phyloP scores from a whole-genome alignment of 768 basidiomycete species.

The Leccinum subgranulosum region DNA sequence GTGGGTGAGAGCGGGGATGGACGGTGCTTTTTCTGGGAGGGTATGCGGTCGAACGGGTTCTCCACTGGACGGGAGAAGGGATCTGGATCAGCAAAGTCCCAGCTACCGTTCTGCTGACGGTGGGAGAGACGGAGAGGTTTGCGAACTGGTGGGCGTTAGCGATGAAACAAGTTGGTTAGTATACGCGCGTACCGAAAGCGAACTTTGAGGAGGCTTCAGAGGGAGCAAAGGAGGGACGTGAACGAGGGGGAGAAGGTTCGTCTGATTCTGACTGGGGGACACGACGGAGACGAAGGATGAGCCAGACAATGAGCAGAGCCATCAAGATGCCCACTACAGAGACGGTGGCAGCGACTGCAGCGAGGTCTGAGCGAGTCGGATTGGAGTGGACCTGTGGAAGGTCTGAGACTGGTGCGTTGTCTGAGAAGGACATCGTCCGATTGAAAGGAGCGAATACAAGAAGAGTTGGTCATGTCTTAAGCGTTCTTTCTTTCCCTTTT shows the following conservation, averaged over 20 bases:
- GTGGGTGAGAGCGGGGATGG: constrained; percentile 11
- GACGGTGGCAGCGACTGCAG: constrained; percentile 26
- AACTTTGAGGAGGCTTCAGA: constrained; percentile 29
- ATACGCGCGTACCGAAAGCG: constrained; percentile 21
- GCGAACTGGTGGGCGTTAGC: constrained; percentile 9
- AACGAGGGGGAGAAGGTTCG: background rate
- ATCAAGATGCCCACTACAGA: constrained; percentile 24
- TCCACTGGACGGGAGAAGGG: constrained; percentile 10
- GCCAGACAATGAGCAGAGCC: constrained; percentile 24
- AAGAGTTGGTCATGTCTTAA: background rate
- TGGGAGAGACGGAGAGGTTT: constrained; percentile 25
- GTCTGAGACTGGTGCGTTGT: background rate
- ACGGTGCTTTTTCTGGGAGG: constrained; percentile 7
- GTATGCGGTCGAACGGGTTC: background rate
- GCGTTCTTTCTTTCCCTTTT: background rate
- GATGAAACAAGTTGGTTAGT: too few species aligned
- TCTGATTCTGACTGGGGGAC: background rate
- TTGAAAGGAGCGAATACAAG: background rate
- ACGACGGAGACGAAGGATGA: constrained; percentile 24
- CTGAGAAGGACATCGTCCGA: constrained; percentile 1
- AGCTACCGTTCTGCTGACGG: constrained; percentile 17
- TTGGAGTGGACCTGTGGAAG: constrained; percentile 2
- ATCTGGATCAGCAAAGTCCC: constrained; percentile 33
- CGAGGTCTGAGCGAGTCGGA: constrained; percentile 16
- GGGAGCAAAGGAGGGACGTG: constrained; percentile 22